Base-by-base conservation (phyloP, 2,329 filamentous ascomycete genomes). In the Hypocreales sp. region DNA sequence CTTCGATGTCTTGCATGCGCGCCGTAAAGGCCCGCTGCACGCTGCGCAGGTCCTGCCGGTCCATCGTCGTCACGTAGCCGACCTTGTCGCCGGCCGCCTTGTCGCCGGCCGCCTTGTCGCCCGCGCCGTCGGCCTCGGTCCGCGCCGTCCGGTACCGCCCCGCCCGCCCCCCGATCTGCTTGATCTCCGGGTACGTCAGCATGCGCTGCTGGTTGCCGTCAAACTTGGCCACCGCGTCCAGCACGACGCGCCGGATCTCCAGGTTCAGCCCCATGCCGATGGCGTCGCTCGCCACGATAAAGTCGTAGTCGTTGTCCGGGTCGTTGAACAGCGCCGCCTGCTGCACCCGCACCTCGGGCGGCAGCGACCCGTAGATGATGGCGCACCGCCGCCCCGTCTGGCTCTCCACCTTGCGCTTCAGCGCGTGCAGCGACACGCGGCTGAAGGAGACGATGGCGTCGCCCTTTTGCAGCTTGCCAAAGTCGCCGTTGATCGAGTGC, bases 231-330 rank as follows among this genome's bases (percentile, higher is more conserved):
- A 75, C 65, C 1, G 76, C 64, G 43, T 93, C 82, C 38, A 98
- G 90, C 29, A 98, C 70, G 34, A 98, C 69, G 15, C 92, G 79
- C 46, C 84, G 90, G 47, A 94, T 83, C 52, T 74, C 84, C 48
- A 98, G 55, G 44, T 98, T 98, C 14, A 98, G 59, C 1, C 92
- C 90, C 87, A 98, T 95, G 20, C 90, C 90, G 35, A 98, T 87
- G 25, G 90, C 90, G 53, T 94, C 84, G 40, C 83, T 94, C 7
- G 92, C 90, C 15, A 90, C 86, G 5, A 98, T 61, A 40, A 75
- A 92, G 47, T 98, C 90, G 46, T 94, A 98, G 33, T 94, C 86
- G 47, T 92, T 98, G 46, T 92, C 55, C 0, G 84, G 86, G 36
- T 95, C 81, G 45, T 98, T 98, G 62, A 98, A 98, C 0, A 95